Conservation (phyloP, 1,284 basidiomycete species). For the Austroboletus rostrupii region DNA sequence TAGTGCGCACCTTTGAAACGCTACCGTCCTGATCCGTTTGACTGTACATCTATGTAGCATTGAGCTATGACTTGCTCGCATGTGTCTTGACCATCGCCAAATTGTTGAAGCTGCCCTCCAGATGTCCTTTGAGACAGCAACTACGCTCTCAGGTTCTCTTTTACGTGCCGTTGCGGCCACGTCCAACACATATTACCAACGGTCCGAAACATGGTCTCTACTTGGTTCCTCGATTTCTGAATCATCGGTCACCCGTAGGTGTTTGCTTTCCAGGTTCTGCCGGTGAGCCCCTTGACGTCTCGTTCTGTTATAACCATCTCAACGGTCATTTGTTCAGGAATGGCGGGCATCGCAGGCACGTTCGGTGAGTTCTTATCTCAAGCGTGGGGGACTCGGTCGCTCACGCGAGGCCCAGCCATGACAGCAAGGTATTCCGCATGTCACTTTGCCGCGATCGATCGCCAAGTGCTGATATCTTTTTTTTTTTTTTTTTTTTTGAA, state of each 20-base stretch:
- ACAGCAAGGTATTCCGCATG: too few species aligned
- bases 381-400: too few species aligned
- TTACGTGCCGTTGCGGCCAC: too few species aligned
- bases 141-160: conserved; percentile 14
- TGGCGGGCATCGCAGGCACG: too few species aligned
- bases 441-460: too few species aligned
- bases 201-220: conserved; percentile 4
- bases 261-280: conserved; percentile 5
- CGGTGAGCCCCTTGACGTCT: conserved; percentile 1
- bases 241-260: conserved; percentile 3
- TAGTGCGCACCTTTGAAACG: conserved; percentile 8
- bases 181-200: conserved; percentile 5
- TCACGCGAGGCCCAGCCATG: too few species aligned
- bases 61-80: conserved; percentile 17
- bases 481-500: too few species aligned
- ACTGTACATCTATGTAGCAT: conserved; percentile 8
- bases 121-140: conserved; percentile 14
- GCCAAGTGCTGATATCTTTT: too few species aligned
- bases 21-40: background rate
- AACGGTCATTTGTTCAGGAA: too few species aligned
- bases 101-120: conserved; percentile 7
- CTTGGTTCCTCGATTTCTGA: background rate
- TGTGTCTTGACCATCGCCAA: conserved; percentile 16
- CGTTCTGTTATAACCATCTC: too few species aligned
- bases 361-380: too few species aligned